A percentile compares a stretch with the other conserved stretches of the same genome.
Evolutionary conservation across 2,329 filamentous ascomycete species (phyloP).

Genomic region (Mariannaea elegans): DNA sequence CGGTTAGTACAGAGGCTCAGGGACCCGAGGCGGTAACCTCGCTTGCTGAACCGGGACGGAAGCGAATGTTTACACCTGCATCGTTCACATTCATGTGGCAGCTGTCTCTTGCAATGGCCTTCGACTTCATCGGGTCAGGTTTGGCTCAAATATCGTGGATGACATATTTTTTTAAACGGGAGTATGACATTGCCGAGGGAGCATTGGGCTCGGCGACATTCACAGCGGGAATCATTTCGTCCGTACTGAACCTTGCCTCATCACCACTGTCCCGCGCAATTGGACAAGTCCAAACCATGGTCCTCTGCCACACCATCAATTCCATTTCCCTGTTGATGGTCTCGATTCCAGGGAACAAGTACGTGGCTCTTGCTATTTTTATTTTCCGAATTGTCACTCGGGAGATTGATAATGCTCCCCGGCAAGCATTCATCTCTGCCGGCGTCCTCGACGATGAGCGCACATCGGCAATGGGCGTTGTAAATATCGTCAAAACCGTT

Average conservation of each 20-base stretch:
- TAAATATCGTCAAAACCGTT: constrained; percentile 35
- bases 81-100: constrained; percentile 36
- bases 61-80: constrained; percentile 24
- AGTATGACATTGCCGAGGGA: constrained; percentile 34
- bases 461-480: constrained; percentile 34
- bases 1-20: neutral
- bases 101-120: constrained; percentile 26
- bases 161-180: constrained; percentile 36
- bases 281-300: constrained; percentile 35
- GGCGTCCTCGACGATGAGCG: constrained; percentile 32
- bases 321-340: constrained; percentile 32
- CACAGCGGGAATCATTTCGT: constrained; percentile 34
- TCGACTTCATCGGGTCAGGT: constrained; percentile 35
- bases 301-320: constrained; percentile 34
- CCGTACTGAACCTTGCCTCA: constrained; percentile 31
- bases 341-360: constrained; percentile 31
- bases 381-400: constrained; percentile 35
- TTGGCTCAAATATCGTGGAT: constrained; percentile 38
- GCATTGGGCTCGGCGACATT: constrained; percentile 32
- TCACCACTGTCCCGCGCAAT: constrained; percentile 28
- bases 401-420: constrained; percentile 33
- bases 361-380: constrained; percentile 28
- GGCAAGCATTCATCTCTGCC: constrained; percentile 33
- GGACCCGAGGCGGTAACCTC: neutral
- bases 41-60: neutral